phyloP scores from a whole-genome alignment of 1,139 yeast genomes.

The Taphrina populina region DNA sequence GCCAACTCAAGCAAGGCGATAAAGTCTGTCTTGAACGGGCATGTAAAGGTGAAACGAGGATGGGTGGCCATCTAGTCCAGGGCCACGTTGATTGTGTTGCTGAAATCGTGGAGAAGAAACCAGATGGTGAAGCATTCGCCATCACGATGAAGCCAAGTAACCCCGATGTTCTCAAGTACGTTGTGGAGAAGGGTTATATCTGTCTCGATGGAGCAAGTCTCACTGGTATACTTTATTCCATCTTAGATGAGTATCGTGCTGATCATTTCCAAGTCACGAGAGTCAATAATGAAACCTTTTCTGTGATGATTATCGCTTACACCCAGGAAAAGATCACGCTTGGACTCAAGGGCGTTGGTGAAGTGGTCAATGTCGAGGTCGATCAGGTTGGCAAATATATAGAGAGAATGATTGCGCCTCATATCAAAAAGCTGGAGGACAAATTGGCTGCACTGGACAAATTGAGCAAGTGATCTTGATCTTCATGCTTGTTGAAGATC shows the following conservation, averaged over 20 bases:
- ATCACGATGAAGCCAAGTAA: constrained; percentile 76
- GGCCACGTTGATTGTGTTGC: constrained; percentile 96
- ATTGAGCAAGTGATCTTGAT: not conserved
- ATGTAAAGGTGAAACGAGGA: constrained; percentile 72
- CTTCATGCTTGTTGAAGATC: no score
- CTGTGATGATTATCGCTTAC: constrained; percentile 87
- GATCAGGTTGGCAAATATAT: constrained; percentile 89
- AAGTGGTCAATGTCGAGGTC: constrained; percentile 81
- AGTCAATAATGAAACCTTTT: constrained; percentile 65
- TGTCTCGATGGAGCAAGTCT: constrained; percentile 92
- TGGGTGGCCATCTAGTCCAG: constrained; percentile 97
- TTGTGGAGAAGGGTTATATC: constrained; percentile 63
- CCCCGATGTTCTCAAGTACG: constrained; percentile 50
- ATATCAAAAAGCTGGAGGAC: constrained; percentile 46
- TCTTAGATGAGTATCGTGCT: no score
- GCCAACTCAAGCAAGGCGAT: constrained; percentile 56
- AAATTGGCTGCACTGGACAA: constrained; percentile 9
- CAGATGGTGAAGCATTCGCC: constrained; percentile 77
- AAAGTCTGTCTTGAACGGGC: constrained; percentile 90
- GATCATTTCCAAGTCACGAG: constrained; percentile 17
- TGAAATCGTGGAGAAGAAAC: constrained; percentile 53
- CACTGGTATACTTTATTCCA: constrained; percentile 60
- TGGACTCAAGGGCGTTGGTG: constrained; percentile 57
- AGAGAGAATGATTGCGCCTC: constrained; percentile 75
- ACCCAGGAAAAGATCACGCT: constrained; percentile 81